Evolutionary conservation across 23 red algal species (phyloP).

Genomic region (Gracilaria domingensis): DNA sequence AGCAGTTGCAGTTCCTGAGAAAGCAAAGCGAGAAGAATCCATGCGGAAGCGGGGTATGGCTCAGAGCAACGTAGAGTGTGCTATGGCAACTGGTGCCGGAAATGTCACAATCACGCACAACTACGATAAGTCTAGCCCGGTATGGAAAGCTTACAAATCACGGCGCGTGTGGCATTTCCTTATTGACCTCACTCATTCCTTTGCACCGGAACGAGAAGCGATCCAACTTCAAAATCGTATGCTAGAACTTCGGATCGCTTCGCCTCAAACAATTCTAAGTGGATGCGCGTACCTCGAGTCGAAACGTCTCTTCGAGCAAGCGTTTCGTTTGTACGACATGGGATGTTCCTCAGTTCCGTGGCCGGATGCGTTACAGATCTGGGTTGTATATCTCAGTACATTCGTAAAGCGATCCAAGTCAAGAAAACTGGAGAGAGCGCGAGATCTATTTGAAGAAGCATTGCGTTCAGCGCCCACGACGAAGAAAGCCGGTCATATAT

Average conservation of each 20-base stretch:
- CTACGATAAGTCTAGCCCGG: constrained; percentile 68
- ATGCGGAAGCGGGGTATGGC: constrained; percentile 16
- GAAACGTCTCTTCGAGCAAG: constrained; percentile 70
- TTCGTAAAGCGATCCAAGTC: constrained; percentile 73
- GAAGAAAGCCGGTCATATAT: constrained; percentile 25
- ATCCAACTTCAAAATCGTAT: constrained; percentile 68
- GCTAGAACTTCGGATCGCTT: constrained; percentile 72
- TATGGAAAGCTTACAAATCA: constrained; percentile 67
- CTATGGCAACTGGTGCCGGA: constrained; percentile 41
- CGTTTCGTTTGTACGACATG: constrained; percentile 75
- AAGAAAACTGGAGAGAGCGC: constrained; percentile 68
- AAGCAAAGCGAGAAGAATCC: constrained; percentile 15
- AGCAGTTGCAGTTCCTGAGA: constrained; percentile 62
- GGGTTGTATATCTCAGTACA: constrained; percentile 67
- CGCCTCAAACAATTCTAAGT: constrained; percentile 67
- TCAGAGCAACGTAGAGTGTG: constrained; percentile 48
- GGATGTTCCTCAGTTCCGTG: constrained; percentile 67
- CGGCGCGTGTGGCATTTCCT: constrained; percentile 73
- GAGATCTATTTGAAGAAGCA: constrained; percentile 84
- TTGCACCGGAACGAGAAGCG: constrained; percentile 43
- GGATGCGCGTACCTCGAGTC: constrained; percentile 70
- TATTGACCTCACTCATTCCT: constrained; percentile 68
- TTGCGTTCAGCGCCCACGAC: constrained; percentile 47
- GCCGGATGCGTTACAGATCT: constrained; percentile 76
- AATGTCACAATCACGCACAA: constrained; percentile 47